phyloP scores from a whole-genome alignment of 805 yeast species.

The Metschnikowia henanensis region DNA sequence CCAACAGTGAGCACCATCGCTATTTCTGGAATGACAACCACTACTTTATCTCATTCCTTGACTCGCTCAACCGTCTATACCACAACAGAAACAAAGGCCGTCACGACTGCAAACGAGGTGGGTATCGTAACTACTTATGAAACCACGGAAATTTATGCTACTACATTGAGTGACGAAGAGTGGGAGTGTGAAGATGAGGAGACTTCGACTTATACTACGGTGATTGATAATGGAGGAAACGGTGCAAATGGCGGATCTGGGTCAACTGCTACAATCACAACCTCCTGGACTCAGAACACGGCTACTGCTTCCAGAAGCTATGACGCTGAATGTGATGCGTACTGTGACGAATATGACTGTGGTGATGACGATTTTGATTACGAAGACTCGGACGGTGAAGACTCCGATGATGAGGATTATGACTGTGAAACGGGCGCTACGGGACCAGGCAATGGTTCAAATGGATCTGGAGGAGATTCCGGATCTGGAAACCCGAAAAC shows the following conservation, averaged over 20 bases:
- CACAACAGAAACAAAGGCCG: slow-evolving; percentile 9
- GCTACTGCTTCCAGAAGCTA: slow-evolving; percentile 9
- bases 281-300: not conserved
- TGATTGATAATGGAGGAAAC: not conserved
- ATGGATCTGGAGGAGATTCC: not conserved
- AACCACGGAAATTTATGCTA: slow-evolving; percentile 12
- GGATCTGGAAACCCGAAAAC: slow-evolving; percentile 5
- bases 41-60: not conserved
- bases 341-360: slow-evolving; percentile 18
- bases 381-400: slow-evolving; percentile 18
- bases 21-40: not conserved
- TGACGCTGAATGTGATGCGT: slow-evolving; percentile 16
- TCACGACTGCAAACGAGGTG: slow-evolving; percentile 12
- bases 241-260: slow-evolving; percentile 4
- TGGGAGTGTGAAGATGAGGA: slow-evolving; percentile 16
- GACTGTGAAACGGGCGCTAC: slow-evolving; percentile 4
- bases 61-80: slow-evolving; percentile 4
- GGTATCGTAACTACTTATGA: slow-evolving; percentile 15
- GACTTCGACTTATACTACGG: slow-evolving; percentile 7
- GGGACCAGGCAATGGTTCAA: not conserved
- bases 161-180: slow-evolving; percentile 12
- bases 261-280: slow-evolving; percentile 8
- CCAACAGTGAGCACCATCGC: not conserved
- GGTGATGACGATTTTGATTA: slow-evolving; percentile 21
- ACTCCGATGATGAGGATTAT: slow-evolving; percentile 10